These are phyloP conservation scores for Candida tallmaniae DNA, from an alignment of 805 yeast species.

Conservation along the genomic window DNA sequence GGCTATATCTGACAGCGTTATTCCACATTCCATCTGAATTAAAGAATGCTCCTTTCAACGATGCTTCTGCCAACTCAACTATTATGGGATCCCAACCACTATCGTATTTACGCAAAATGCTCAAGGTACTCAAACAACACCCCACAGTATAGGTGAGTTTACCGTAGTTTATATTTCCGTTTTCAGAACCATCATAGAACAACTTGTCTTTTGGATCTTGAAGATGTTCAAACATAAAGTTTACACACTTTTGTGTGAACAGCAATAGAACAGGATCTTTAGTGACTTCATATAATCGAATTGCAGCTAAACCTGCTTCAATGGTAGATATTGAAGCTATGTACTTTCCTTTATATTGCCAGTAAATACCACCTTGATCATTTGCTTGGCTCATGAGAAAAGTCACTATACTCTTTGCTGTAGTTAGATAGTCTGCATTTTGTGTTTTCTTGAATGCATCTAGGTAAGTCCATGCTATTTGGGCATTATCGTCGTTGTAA, in stretches of 20 bases:
- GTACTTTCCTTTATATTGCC: constrained; percentile 15
- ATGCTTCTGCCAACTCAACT: constrained; percentile 14
- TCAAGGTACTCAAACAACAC: constrained; percentile 19
- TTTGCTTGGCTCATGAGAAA: constrained; percentile 71
- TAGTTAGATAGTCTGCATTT: constrained; percentile 3
- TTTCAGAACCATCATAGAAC: constrained; percentile 20
- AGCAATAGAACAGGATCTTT: constrained; percentile 10
- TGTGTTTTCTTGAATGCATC: constrained; percentile 10
- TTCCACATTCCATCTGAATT: constrained; percentile 19
- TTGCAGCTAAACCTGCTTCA: constrained; percentile 22
- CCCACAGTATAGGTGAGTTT: constrained; percentile 29
- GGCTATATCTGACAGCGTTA: constrained; percentile 21
- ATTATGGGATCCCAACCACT: constrained; percentile 19
- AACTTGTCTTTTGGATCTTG: constrained; percentile 14
- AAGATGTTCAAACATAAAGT: constrained; percentile 12
- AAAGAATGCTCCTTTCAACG: constrained; percentile 15
- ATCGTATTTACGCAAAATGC: constrained; percentile 14
- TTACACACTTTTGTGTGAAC: constrained; percentile 14
- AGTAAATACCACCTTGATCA: constrained; percentile 40
- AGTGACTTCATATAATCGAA: constrained; percentile 11
- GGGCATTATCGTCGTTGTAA: constrained; percentile 25
- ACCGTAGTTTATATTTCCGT: constrained; percentile 18
- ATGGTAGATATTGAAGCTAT: constrained; percentile 22
- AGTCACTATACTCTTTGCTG: constrained; percentile 9
- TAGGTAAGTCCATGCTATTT: constrained; percentile 19